These are phyloP conservation scores for Cadophora gregata DNA, from an alignment of 2,329 filamentous ascomycete species.

Conservation along the genomic window DNA sequence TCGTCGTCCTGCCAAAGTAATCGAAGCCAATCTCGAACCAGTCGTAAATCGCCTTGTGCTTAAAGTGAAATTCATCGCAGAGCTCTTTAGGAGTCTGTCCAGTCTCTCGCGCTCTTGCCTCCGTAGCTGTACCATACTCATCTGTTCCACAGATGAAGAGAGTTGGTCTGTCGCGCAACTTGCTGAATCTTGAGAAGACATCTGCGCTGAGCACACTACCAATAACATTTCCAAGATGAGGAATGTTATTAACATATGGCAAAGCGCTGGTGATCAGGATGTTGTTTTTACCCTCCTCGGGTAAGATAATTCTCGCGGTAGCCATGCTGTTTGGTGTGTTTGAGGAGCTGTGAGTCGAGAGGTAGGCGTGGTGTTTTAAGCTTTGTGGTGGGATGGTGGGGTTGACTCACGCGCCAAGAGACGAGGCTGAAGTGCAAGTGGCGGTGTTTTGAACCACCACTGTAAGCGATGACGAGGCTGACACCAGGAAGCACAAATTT, in stretches of 20 bases:
- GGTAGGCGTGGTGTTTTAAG: conserved; percentile 15
- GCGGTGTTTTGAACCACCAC: neutral
- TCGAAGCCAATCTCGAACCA: conserved; percentile 98
- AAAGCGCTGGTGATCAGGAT: conserved; percentile 91
- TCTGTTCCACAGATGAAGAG: conserved; percentile 89
- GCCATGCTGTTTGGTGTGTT: conserved; percentile 36
- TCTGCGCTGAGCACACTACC: conserved; percentile 89
- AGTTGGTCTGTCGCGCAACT: conserved; percentile 78
- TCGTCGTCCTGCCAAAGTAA: conserved; percentile 92
- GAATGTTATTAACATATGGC: conserved; percentile 80
- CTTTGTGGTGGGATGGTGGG: conserved; percentile 15
- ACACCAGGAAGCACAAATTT: no score
- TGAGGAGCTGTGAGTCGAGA: conserved; percentile 21
- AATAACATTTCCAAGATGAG: conserved; percentile 88
- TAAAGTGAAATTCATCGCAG: conserved; percentile 89
- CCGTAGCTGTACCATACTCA: conserved; percentile 95
- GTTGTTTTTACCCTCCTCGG: conserved; percentile 78
- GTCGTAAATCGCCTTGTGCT: conserved; percentile 90
- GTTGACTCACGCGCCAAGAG: conserved; percentile 27
- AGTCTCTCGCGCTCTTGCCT: conserved; percentile 93
- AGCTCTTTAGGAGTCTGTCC: conserved; percentile 81
- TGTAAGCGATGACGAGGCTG: conserved; percentile 13
- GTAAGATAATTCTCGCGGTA: conserved; percentile 56
- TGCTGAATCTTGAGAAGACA: conserved; percentile 82
- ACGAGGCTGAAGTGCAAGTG: conserved; percentile 19